Evolutionary conservation across 768 basidiomycete genomes (phyloP).

Genomic region (Russula virescens): DNA sequence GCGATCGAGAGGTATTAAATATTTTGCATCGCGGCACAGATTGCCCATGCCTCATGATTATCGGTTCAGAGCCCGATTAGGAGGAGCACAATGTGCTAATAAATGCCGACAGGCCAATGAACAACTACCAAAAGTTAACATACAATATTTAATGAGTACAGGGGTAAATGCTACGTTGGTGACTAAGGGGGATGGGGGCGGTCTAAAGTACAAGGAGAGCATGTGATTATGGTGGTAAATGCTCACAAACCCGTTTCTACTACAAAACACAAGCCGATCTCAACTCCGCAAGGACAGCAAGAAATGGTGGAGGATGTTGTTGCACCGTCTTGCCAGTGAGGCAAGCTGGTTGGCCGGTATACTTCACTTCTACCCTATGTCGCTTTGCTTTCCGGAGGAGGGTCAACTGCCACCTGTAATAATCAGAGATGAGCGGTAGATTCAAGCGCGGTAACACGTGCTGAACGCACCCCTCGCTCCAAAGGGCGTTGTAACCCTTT

Average conservation of each 20-base stretch:
- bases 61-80: not conserved
- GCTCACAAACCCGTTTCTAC: not conserved
- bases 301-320: constrained; percentile 55
- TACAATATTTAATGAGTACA: constrained; percentile 14
- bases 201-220: constrained; percentile 16
- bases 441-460: not conserved
- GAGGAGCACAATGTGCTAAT: not conserved
- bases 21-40: no score
- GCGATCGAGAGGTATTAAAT: no score
- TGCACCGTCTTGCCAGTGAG: constrained; percentile 44
- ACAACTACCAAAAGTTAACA: not conserved
- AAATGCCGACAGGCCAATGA: not conserved
- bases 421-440: not conserved
- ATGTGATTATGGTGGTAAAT: constrained; percentile 2
- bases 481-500: constrained; percentile 56
- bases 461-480: constrained; percentile 56
- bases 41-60: not conserved
- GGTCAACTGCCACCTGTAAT: constrained; percentile 58
- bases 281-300: constrained; percentile 51
- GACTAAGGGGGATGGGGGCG: not conserved
- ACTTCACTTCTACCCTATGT: constrained; percentile 64
- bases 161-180: not conserved
- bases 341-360: constrained; percentile 61
- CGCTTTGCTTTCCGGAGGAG: constrained; percentile 55
- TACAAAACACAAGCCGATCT: constrained; percentile 8